Evolutionary conservation across 1,139 yeast genomes (phyloP), one percentile per base, ranked within the genome.

Genomic region (Saccharomyces hybrid): DNA sequence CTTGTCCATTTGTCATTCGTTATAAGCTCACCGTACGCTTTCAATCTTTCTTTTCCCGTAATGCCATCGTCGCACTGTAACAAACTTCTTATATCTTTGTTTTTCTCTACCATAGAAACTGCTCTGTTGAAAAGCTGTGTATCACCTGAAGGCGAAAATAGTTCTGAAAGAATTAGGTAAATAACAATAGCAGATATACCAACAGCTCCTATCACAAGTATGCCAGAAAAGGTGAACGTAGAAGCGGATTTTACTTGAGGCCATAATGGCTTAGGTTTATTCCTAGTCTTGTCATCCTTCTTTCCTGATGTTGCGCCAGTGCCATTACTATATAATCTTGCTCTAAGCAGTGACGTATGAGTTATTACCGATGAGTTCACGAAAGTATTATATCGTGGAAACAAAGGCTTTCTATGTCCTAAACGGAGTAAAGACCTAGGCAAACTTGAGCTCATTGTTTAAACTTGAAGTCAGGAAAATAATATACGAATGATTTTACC

Each of bases 61-160:
- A 30, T 30, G 32, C 32, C 32, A 23, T 75, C 71, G 11, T 76
- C 69, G 56, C 84, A 76, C 7, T 80, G 79, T 52, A 91, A 74
- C 38, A 83, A 67, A 59, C 75, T 72, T 62, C 84, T 84, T 6
- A 87, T 85, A 38, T 70, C 73, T 50, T 78, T 79, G 67, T 86
- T 88, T 57, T 82, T 75, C 67, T 90, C 91, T 38, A 89, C 80
- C 63, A 88, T 73, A 38, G 82, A 79, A 32, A 90, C 90, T 1
- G 96, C 95, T 63, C 88, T 81, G 72, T 90, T 90, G 75, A 90
- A 90, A 2, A 95, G 82, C 61, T 86, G 86, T 1, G 96, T 91
- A 67, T 90, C 97, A 27, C 96, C 96, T 0, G 95, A 84, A 7
- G 97, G 97, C 54, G 91, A 79, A 61, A 89, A 81, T 47, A 90